Percentiles rank a stretch among this genome's conserved stretches.
Evolutionary conservation across 495 filamentous ascomycete genomes (phyloP).

Genomic region (Xylaria intraflava): DNA sequence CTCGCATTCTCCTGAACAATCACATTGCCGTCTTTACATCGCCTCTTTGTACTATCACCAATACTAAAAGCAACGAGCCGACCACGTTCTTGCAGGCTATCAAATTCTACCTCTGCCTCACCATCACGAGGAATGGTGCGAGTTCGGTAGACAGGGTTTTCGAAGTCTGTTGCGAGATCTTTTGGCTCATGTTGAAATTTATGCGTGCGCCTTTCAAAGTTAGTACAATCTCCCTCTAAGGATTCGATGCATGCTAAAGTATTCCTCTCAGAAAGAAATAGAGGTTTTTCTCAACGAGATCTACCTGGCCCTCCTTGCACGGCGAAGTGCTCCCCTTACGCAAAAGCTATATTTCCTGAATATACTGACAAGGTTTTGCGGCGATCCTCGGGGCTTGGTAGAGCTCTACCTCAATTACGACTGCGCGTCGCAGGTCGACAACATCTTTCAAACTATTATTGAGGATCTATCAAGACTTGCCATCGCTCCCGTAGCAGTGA

Average conservation of each 20-base stretch:
- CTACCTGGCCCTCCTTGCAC: conserved; percentile 88
- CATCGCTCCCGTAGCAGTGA: conserved; percentile 66
- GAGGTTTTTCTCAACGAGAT: conserved; percentile 98
- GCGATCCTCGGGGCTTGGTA: conserved; percentile 81
- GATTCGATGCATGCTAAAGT: conserved; percentile 10
- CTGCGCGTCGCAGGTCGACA: conserved; percentile 89
- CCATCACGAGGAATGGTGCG: conserved; percentile 87
- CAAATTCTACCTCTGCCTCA: conserved; percentile 91
- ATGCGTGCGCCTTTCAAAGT: conserved; percentile 93
- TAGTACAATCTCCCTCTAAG: conserved; percentile 7
- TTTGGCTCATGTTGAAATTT: conserved; percentile 92
- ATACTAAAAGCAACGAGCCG: conserved; percentile 74
- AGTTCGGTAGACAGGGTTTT: conserved; percentile 88
- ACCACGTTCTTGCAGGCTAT: conserved; percentile 92
- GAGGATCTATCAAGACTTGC: conserved; percentile 86
- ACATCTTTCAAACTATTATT: conserved; percentile 92
- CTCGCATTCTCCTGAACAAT: conserved; percentile 90
- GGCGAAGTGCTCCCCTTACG: conserved; percentile 73
- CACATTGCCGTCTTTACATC: conserved; percentile 82
- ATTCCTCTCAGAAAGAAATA: conserved; percentile 71
- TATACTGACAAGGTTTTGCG: conserved; percentile 73
- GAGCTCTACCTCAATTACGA: conserved; percentile 99
- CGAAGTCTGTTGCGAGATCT: conserved; percentile 94
- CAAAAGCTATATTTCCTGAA: conserved; percentile 91
- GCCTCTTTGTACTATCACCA: conserved; percentile 80